Percentiles rank a stretch among this genome's conserved stretches.
phyloP scores from a whole-genome alignment of 2,329 filamentous ascomycete species.

The Ophidiomyces ophidiicola region DNA sequence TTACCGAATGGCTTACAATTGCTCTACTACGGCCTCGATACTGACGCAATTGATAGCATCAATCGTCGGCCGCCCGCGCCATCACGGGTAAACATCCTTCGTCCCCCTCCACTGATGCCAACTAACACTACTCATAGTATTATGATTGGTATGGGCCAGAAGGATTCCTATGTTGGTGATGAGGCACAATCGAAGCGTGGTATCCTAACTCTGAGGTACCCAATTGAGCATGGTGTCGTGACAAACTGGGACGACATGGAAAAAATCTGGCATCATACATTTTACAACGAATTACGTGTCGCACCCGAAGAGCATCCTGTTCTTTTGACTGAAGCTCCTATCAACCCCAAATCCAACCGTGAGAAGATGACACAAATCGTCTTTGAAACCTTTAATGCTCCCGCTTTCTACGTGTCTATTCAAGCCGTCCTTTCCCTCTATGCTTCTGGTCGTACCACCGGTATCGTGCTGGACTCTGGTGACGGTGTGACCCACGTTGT shows the following conservation, averaged over 20 bases:
- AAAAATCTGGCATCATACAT: conserved; percentile 99
- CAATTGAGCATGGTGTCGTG: conserved; percentile 99
- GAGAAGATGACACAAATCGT: conserved; percentile 99
- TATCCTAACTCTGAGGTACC: conserved; percentile 99
- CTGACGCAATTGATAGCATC: conserved; percentile 53
- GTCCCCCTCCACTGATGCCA: neutral
- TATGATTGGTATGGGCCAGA: conserved; percentile 99
- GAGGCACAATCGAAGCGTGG: conserved; percentile 99
- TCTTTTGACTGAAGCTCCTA: conserved; percentile 95
- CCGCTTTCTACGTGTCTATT: conserved; percentile 99
- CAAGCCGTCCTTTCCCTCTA: conserved; percentile 98
- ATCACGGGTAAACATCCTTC: conserved; percentile 76
- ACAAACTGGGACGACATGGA: conserved; percentile 99
- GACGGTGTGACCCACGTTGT: conserved; percentile 99
- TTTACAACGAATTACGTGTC: conserved; percentile 99
- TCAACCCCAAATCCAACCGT: conserved; percentile 99
- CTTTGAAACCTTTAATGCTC: conserved; percentile 99
- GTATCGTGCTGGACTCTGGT: conserved; percentile 99
- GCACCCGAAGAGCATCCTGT: conserved; percentile 99
- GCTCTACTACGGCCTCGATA: conserved; percentile 10
- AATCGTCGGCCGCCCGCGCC: conserved; percentile 98
- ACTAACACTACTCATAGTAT: conserved; percentile 51
- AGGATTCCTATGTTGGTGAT: conserved; percentile 99
- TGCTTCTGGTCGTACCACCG: conserved; percentile 98
- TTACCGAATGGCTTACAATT: neutral